These are phyloP conservation scores for Mycena olivaceomarginata DNA, from an alignment of 768 basidiomycete genomes.

Conservation along the genomic window DNA sequence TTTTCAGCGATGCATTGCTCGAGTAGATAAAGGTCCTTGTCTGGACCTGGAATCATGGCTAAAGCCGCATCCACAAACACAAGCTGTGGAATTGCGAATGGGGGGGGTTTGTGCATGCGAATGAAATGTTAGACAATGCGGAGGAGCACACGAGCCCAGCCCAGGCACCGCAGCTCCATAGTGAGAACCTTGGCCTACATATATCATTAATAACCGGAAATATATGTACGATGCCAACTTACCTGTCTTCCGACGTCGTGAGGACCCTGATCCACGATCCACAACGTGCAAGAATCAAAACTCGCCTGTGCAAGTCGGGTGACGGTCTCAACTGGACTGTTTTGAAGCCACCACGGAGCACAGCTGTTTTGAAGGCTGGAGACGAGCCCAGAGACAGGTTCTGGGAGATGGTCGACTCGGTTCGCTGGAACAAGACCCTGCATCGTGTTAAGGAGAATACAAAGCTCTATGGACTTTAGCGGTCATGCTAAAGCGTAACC, in stretches of 20 bases:
- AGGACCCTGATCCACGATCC: too few species aligned
- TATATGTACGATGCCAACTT: not conserved
- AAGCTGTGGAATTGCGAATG: not conserved
- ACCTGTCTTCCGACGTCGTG: conserved; percentile 2
- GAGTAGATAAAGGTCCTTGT: conserved; percentile 25
- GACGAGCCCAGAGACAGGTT: too few species aligned
- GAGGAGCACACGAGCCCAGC: not conserved
- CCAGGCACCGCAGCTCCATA: conserved; percentile 23
- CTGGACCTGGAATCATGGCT: not conserved
- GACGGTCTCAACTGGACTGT: too few species aligned
- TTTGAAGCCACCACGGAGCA: too few species aligned
- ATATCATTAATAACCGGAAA: not conserved
- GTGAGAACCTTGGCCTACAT: not conserved
- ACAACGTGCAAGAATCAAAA: too few species aligned
- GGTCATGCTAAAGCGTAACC: too few species aligned
- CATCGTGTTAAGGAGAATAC: too few species aligned
- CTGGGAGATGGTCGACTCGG: too few species aligned
- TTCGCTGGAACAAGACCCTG: too few species aligned
- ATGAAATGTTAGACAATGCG: not conserved
- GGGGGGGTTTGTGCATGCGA: not conserved
- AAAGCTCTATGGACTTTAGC: too few species aligned
- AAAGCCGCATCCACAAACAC: not conserved
- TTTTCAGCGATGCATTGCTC: conserved; percentile 36
- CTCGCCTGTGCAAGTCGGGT: too few species aligned
- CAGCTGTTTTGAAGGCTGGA: too few species aligned